A percentile compares a stretch with the other conserved stretches of the same genome.
Evolutionary conservation across 2,329 filamentous ascomycete genomes (phyloP).

Genomic region (Thermothelomyces thermophilus): DNA sequence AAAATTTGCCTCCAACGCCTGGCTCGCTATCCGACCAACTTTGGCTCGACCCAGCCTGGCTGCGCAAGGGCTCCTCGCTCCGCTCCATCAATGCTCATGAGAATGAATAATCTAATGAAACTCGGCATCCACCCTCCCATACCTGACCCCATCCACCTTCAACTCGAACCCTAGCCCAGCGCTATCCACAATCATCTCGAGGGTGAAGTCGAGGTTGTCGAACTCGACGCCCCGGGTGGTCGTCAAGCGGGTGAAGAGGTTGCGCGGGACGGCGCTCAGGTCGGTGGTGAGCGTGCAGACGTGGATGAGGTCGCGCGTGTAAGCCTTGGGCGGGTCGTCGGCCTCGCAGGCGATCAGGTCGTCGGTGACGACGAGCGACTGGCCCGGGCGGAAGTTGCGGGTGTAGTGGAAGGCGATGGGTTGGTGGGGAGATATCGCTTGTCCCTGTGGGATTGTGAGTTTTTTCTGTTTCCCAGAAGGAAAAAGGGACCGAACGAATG

Average conservation of each 20-base stretch:
- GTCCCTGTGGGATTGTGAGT: constrained; percentile 44
- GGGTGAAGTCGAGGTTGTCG: constrained; percentile 73
- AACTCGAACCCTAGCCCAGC: constrained; percentile 71
- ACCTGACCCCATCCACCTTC: constrained; percentile 70
- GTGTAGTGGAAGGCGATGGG: constrained; percentile 82
- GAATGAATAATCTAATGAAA: constrained; percentile 47
- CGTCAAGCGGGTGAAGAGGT: constrained; percentile 66
- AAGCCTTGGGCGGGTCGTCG: constrained; percentile 57
- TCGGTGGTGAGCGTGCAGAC: constrained; percentile 80
- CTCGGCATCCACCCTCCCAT: constrained; percentile 70
- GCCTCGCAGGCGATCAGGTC: constrained; percentile 71
- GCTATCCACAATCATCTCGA: constrained; percentile 77
- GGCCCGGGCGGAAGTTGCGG: constrained; percentile 72
- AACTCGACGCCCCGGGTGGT: constrained; percentile 76
- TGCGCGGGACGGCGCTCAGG: constrained; percentile 65
- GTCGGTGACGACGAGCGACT: constrained; percentile 71
- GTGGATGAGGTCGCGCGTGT: constrained; percentile 56
- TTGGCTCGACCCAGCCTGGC: not conserved
- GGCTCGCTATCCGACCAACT: not conserved
- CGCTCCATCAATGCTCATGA: not conserved
- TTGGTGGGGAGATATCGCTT: constrained; percentile 64
- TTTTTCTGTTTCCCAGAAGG: no score
- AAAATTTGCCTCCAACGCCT: not conserved
- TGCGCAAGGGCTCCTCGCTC: not conserved
- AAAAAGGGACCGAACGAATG: no score